Base-by-base conservation (phyloP, 75 land plant species). In the Pinus tabuliformis region DNA sequence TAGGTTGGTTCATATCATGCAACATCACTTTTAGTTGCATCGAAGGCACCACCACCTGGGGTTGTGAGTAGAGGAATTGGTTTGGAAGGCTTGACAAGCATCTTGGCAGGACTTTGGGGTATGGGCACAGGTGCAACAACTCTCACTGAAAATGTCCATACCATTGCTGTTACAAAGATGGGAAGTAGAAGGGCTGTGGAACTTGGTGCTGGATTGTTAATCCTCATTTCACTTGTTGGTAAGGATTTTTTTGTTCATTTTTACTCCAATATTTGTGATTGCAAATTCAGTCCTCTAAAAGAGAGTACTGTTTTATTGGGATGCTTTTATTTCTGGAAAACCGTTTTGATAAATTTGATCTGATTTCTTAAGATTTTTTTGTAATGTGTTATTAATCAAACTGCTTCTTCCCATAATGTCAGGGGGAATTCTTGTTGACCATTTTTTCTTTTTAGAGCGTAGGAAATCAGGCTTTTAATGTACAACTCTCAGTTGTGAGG, bases 1-100 rank as follows among this genome's bases (percentile, higher is more conserved):
- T 75, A 97, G 99, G 95, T 97, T 80, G 99, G 99, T 9, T 83
- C 99, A 26, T 97, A 97, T 64, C 99, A 97, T 85, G 98, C 99
- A 61, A 84, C 99, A 39, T 94, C 99, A 18, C 75, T 97, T 59
- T 73, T 97, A 58, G 99, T 97, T 57, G 98, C 99, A 77, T 84
- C 98, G 6, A 90, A 93, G 71, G 92, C 99, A 59, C 99, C 99
- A 52, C 81, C 95, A 58, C 95, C 92, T 20, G 98, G 99, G 15
- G 90, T 97, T 45, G 76, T 97, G 13, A 94, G 99, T 65, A 81
- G 99, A 72, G 90, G 93, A 6, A 94, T 97, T 77, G 99, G 92
- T 56, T 60, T 97, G 57, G 99, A 97, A 85, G 98, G 99, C 20
- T 33, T 97, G 76, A 89, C 91, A 17, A 92, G 98, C 72, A 73